Percentiles rank a stretch among this genome's conserved stretches.
Evolutionary conservation across 1,284 basidiomycete species (phyloP).

Genomic region (Austropuccinia psidii): DNA sequence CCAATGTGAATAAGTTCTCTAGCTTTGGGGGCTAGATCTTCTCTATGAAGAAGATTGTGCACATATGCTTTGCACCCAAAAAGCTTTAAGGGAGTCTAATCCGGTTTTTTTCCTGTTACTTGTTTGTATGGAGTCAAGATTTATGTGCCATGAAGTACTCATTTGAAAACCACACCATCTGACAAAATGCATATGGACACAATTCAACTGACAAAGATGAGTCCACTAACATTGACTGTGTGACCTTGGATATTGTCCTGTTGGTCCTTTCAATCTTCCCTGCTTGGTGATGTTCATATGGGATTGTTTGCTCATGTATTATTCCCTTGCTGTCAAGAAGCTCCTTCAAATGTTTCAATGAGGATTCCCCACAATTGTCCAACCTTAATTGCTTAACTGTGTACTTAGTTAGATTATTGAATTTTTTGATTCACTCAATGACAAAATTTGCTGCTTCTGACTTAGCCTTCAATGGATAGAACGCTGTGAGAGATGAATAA

Average conservation of each 20-base stretch:
- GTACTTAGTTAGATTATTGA: background rate
- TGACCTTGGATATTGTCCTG: background rate
- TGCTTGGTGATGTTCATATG: conserved; percentile 10
- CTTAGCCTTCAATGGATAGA: background rate
- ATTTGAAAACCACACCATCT: background rate
- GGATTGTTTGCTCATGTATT: background rate
- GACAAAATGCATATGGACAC: background rate
- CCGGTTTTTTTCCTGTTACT: background rate
- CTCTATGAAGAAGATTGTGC: background rate
- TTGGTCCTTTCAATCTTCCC: background rate
- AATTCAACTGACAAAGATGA: background rate
- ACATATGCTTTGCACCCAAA: conserved; percentile 9
- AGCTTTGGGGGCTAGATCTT: background rate
- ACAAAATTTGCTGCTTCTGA: background rate
- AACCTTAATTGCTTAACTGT: background rate
- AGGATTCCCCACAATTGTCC: conserved; percentile 12
- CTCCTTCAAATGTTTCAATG: background rate
- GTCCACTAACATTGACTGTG: background rate
- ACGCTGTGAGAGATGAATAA: background rate
- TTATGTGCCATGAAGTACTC: background rate
- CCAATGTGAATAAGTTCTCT: background rate
- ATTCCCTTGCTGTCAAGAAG: background rate
- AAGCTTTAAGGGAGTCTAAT: background rate
- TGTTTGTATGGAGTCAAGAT: background rate
- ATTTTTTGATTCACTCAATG: background rate